Evolutionary conservation across 192 early-diverging fungal genomes (phyloP), one percentile per base, ranked within the genome.

Genomic region (Backusella psychrophila): DNA sequence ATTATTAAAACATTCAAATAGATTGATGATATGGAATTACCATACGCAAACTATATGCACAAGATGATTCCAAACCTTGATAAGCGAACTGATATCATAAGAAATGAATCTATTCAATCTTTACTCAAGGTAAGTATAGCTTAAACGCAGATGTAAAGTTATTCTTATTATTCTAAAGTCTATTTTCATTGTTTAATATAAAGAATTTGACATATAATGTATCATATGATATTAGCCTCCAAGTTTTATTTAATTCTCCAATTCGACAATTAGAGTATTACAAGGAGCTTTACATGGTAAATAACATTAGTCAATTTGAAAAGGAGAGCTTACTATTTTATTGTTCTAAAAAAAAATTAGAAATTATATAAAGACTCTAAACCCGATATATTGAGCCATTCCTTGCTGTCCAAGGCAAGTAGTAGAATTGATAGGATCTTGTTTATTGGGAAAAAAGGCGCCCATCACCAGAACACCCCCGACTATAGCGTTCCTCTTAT

Each of bases 181-280:
- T 14, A 59, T 59, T 59, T 59, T 11, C 56, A 26, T 59, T 59
- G 23, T 59, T 59, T 59, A 39, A 11, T 39, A 39, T 11, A 63
- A 63, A 89, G 86, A 73, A 77, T 73, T 79, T 89, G 26, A 82
- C 88, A 1, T 74, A 68, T 26, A 72, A 82, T 56, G 72, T 76
- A 38, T 63, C 83, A 71, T 79, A 86, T 52, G 82, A 82, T 73
- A 77, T 85, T 17, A 81, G 81, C 29, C 70, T 90, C 7, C 87
- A 88, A 59, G 81, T 75, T 9, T 80, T 88, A 63, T 80, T 90
- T 66, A 80, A 85, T 72, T 71, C 81, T 56, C 88, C 89, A 9
- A 81, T 88, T 56, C 78, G 83, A 19, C 84, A 87, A 67, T 56
- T 90, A 34, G 76, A 86, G n/a, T 90, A 90, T 72, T 90, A 90